phyloP scores from a whole-genome alignment of 805 yeast species.

The Candida michaelii region DNA sequence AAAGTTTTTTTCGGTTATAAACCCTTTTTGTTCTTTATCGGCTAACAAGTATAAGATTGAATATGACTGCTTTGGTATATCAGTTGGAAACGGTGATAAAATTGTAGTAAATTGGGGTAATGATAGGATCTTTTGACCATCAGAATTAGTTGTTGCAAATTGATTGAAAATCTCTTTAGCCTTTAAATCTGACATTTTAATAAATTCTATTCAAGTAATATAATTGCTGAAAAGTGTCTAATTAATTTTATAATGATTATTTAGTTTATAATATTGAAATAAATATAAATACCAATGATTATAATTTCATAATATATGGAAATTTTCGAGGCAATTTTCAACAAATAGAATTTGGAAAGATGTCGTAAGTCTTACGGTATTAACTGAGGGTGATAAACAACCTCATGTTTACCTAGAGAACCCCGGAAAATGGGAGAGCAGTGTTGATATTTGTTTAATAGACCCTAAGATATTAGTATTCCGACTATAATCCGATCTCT shows the following conservation, averaged over 20 bases:
- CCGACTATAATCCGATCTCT: no score
- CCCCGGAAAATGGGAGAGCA: no score
- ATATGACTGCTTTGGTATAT: conserved; percentile 37
- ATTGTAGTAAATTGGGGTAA: conserved; percentile 38
- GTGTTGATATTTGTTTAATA: no score
- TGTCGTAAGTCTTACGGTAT: conserved; percentile 1
- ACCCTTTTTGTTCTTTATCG: conserved; percentile 71
- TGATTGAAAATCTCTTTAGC: conserved; percentile 39
- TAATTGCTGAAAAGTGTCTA: background rate
- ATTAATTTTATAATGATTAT: background rate
- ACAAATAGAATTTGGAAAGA: conserved; percentile 5
- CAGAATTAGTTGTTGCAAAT: conserved; percentile 30
- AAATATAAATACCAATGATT: background rate
- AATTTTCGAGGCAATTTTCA: conserved; percentile 7
- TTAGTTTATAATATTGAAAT: background rate
- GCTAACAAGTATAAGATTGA: conserved; percentile 74
- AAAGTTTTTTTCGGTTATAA: conserved; percentile 70
- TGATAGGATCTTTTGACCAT: conserved; percentile 26
- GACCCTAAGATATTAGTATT: no score
- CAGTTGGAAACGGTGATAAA: conserved; percentile 42
- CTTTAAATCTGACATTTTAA: conserved; percentile 18
- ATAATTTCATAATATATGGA: conserved; percentile 7
- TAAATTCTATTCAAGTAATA: background rate
- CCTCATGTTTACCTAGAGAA: no score
- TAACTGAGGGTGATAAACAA: no score